Conservation (phyloP, 352 stramenopile genomes). For the Bremia lactucae region DNA sequence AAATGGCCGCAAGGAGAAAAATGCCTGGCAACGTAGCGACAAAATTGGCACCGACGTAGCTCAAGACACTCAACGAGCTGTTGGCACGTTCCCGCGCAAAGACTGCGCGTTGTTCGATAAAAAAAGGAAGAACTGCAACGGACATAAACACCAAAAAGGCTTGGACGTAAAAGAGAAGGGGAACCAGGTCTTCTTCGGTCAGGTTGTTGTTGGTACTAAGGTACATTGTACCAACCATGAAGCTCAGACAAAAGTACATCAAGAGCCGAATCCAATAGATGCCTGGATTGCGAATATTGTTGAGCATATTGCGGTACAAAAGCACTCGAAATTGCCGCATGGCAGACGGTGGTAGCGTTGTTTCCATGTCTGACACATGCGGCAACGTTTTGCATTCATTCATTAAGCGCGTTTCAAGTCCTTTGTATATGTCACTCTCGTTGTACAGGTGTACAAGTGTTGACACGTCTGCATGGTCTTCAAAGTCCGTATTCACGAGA, state of each 20-base stretch:
- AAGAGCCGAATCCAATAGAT: constrained; percentile 62
- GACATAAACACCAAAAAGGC: constrained; percentile 87
- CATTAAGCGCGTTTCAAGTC: constrained; percentile 5
- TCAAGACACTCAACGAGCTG: constrained; percentile 58
- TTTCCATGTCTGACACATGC: constrained; percentile 14
- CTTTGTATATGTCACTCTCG: constrained; percentile 4
- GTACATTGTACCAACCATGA: constrained; percentile 71
- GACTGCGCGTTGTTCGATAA: constrained; percentile 76
- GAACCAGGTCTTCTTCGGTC: constrained; percentile 29
- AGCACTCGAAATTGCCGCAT: constrained; percentile 34
- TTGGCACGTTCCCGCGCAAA: constrained; percentile 49
- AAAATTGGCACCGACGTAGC: constrained; percentile 67
- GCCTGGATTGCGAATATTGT: constrained; percentile 54
- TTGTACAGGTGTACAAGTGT: constrained; percentile 17
- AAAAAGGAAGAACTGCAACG: constrained; percentile 77
- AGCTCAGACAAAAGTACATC: constrained; percentile 60
- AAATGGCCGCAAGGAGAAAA: constrained; percentile 50
- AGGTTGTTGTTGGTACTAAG: constrained; percentile 36
- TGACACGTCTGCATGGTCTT: constrained; percentile 24
- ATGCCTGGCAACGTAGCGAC: constrained; percentile 57
- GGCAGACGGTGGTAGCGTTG: constrained; percentile 14
- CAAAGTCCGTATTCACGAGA: constrained; percentile 50
- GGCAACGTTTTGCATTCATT: constrained; percentile 13
- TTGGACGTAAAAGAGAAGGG: constrained; percentile 78
- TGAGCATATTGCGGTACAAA: constrained; percentile 43